phyloP scores from a whole-genome alignment of 129 eudicot genomes.

The Chrysanthemum lavandulifolium region DNA sequence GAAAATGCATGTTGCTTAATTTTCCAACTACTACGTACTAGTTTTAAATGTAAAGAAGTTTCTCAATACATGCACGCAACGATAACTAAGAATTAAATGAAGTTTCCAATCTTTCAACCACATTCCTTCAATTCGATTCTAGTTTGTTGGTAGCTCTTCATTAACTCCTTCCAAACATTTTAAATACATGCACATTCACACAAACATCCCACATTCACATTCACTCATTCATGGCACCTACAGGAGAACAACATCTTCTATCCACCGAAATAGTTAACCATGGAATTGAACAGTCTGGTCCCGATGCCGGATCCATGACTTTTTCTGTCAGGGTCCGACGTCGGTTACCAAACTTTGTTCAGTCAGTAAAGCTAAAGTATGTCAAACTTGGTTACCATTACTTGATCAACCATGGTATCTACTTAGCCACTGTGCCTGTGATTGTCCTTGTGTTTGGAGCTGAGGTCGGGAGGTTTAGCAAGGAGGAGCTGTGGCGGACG shows the following conservation, averaged over 20 bases:
- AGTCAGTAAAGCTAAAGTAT: slow-evolving; percentile 77
- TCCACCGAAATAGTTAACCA: slow-evolving; percentile 69
- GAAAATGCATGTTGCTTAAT: too few species aligned
- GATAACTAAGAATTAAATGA: slow-evolving; percentile 26
- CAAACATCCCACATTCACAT: slow-evolving; percentile 14
- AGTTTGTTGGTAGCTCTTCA: slow-evolving; percentile 12
- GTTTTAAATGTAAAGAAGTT: too few species aligned
- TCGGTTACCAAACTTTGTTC: slow-evolving; percentile 49
- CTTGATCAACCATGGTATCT: slow-evolving; percentile 61
- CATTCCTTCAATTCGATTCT: neutral
- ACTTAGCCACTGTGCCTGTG: slow-evolving; percentile 56
- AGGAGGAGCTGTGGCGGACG: slow-evolving; percentile 58
- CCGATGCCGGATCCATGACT: slow-evolving; percentile 51
- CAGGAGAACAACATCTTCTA: slow-evolving; percentile 53
- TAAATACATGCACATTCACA: slow-evolving; percentile 1
- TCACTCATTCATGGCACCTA: slow-evolving; percentile 20
- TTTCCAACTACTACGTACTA: too few species aligned
- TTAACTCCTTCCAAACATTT: slow-evolving; percentile 20
- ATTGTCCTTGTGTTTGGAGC: slow-evolving; percentile 56
- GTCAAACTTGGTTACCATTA: slow-evolving; percentile 87
- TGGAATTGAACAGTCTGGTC: slow-evolving; percentile 48
- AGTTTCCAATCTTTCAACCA: slow-evolving; percentile 33
- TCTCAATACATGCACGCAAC: slow-evolving; percentile 1
- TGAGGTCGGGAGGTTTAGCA: slow-evolving; percentile 54
- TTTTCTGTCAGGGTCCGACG: slow-evolving; percentile 67